Evolutionary conservation across 2,329 filamentous ascomycete species (phyloP).

Genomic region (Calonectria pteridis): DNA sequence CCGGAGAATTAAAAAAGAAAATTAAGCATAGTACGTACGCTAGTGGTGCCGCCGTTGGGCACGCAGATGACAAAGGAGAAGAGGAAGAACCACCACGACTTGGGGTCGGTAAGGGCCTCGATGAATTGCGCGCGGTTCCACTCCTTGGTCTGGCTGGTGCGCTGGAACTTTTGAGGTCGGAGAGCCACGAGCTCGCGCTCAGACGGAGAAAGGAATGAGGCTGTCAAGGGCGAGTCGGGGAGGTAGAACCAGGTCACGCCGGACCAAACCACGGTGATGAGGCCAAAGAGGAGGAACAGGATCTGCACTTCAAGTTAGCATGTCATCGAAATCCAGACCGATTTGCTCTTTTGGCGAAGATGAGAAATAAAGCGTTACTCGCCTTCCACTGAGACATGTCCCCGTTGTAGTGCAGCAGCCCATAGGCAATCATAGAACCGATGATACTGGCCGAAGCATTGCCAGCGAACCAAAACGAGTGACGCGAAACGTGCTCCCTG

Average conservation of each 20-base stretch:
- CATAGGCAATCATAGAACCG: conserved; percentile 44
- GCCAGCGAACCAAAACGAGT: conserved; percentile 48
- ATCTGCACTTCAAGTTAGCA: conserved; percentile 3
- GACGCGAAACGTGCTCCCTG: conserved; percentile 43
- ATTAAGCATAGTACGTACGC: conserved; percentile 1
- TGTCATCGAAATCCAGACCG: background rate
- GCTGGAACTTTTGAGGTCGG: conserved; percentile 26
- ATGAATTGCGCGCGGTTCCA: conserved; percentile 34
- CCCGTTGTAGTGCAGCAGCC: conserved; percentile 10
- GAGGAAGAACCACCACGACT: conserved; percentile 41
- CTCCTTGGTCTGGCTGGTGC: conserved; percentile 26
- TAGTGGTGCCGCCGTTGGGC: conserved; percentile 30
- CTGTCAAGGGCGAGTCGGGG: conserved; percentile 29
- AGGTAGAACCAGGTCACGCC: conserved; percentile 28
- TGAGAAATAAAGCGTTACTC: background rate
- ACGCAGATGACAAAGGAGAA: conserved; percentile 35
- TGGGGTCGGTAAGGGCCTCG: conserved; percentile 39
- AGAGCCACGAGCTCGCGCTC: conserved; percentile 27
- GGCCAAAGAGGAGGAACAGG: conserved; percentile 29
- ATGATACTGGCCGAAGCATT: conserved; percentile 44
- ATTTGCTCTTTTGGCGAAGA: background rate
- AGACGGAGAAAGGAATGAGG: conserved; percentile 33
- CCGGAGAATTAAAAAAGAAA: background rate
- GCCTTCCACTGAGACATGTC: conserved; percentile 25
- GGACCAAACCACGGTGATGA: conserved; percentile 27